Conservation (phyloP, 2,329 filamentous ascomycete species). For the Fusarium sp. region DNA sequence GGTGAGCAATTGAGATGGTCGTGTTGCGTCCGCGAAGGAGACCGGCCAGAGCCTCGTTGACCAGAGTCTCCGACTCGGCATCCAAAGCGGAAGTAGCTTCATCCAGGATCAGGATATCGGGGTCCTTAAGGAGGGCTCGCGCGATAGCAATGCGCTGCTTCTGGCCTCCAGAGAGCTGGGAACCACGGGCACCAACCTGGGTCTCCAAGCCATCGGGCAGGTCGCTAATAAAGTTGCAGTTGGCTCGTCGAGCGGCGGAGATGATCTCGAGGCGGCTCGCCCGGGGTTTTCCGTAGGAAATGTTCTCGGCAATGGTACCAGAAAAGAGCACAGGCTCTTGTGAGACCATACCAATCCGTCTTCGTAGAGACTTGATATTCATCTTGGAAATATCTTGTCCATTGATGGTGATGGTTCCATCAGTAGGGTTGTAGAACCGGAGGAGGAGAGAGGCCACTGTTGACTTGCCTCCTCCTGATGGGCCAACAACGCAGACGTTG, state of each 20-base stretch:
- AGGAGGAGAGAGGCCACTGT: constrained; percentile 93
- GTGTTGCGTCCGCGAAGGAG: constrained; percentile 90
- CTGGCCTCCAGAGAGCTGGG: constrained; percentile 94
- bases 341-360: constrained; percentile 93
- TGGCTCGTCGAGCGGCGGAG: constrained; percentile 87
- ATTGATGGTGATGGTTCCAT: constrained; percentile 83
- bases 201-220: constrained; percentile 97
- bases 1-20: constrained; percentile 96
- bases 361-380: constrained; percentile 92
- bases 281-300: constrained; percentile 86
- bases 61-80: constrained; percentile 95
- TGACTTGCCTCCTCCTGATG: constrained; percentile 95
- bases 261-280: constrained; percentile 86
- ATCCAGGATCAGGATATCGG: constrained; percentile 95
- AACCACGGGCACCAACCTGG: constrained; percentile 89
- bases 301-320: constrained; percentile 87
- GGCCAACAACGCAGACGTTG: constrained; percentile 96
- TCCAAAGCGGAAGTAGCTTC: constrained; percentile 97
- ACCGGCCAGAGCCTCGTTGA: constrained; percentile 87
- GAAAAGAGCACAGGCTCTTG: constrained; percentile 96
- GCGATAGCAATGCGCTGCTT: constrained; percentile 99
- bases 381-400: constrained; percentile 85
- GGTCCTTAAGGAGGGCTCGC: constrained; percentile 91
- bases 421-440: constrained; percentile 88
- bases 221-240: constrained; percentile 96